Percentiles rank a stretch among this genome's conserved stretches.
phyloP scores from a whole-genome alignment of 2,329 filamentous ascomycete genomes.

The Monilinia fructigena region DNA sequence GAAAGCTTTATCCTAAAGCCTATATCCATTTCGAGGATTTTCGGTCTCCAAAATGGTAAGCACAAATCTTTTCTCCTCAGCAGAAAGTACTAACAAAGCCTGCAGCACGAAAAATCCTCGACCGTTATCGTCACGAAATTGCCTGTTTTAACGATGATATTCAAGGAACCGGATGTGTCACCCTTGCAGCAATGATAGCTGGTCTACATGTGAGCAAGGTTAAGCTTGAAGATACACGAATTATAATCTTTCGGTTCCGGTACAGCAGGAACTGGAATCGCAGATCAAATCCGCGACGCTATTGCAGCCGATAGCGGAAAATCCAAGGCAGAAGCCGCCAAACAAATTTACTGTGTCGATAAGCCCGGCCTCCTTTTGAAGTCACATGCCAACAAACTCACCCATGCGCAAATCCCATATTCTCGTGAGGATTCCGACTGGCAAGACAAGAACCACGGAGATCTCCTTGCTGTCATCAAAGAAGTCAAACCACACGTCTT shows the following conservation, averaged over 20 bases:
- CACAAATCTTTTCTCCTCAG: not conserved
- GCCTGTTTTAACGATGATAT: conserved; percentile 91
- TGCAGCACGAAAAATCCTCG: conserved; percentile 64
- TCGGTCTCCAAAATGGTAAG: conserved; percentile 69
- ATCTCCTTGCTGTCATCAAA: conserved; percentile 66
- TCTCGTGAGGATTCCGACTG: conserved; percentile 65
- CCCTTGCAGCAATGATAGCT: conserved; percentile 77
- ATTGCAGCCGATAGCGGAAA: conserved; percentile 68
- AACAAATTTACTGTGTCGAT: conserved; percentile 73
- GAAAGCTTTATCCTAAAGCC: conserved; percentile 71
- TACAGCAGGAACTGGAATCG: conserved; percentile 80
- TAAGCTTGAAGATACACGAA: conserved; percentile 64
- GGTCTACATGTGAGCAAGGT: conserved; percentile 67
- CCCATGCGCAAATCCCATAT: conserved; percentile 65
- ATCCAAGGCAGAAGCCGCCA: conserved; percentile 68
- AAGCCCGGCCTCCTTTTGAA: conserved; percentile 74
- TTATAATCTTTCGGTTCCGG: conserved; percentile 82
- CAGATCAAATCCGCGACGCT: conserved; percentile 78
- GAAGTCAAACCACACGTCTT: conserved; percentile 76
- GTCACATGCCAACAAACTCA: conserved; percentile 59
- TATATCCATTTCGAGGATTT: conserved; percentile 93
- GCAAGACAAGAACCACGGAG: conserved; percentile 53
- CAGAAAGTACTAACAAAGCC: not conserved
- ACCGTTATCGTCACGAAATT: conserved; percentile 70
- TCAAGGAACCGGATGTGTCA: conserved; percentile 85